Base-by-base conservation (phyloP, 2,329 filamentous ascomycete genomes). In the Fusarium sp. region DNA sequence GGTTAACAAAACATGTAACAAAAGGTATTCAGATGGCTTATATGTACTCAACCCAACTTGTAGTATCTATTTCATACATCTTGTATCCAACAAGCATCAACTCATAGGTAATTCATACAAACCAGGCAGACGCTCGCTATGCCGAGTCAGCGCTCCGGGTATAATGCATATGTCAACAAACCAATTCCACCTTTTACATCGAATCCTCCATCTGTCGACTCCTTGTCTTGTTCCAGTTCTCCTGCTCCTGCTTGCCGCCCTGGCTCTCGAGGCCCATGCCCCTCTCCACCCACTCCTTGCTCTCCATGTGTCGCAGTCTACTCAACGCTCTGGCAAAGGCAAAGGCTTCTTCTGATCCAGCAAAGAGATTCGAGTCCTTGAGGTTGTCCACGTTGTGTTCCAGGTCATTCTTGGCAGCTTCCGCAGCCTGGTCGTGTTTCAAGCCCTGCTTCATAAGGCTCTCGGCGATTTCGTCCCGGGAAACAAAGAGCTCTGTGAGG, bases 261-360 rank as follows among this genome's bases (percentile, higher is more conserved):
- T 87, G 84, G 70, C 83, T 85, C 83, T 93, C 91, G 64, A 94
- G 79, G 0, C 92, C 88, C 87, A 91, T 90, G 2, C 90, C 95
- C 16, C 95, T 84, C 84, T 98, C 96, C 4, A 98, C 93, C 96
- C 96, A 99, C 81, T 98, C 93, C 82, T 91, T 90, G 81, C 94
- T 96, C 22, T 95, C 94, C 96, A 99, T 99, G 83, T 98, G 95
- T 64, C 88, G 93, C 70, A 99, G 84, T 65, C 96, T 87, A 63
- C 93, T 95, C 76, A 98, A 82, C 1, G 96, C 96, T 63, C 96
- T 87, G 27, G 95, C 95, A 86, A 99, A 99, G 0, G 96, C 96
- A 85, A 99, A 99, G 0, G 94, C 90, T 84, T 99, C 96, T 85
- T 99, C 96, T 67, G 98, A 96, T 45, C 96, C 96, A 2, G 93